Base-by-base conservation (phyloP, 2,329 filamentous ascomycete species). In the Epichloe hybrida region DNA sequence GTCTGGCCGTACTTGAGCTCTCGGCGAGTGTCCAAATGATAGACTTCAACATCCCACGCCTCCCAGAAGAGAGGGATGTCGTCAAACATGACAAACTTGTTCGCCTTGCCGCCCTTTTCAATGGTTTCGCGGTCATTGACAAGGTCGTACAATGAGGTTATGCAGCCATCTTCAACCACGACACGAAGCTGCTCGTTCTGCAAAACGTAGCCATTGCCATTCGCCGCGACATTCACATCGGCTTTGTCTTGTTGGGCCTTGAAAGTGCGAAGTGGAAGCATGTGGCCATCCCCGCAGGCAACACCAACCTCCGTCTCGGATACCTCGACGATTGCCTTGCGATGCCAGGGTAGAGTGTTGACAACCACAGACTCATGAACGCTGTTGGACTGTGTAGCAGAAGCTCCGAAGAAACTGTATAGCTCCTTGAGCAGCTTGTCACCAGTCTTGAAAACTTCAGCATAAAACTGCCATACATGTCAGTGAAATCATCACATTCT, bases 11-110 rank as follows among this genome's bases (percentile, higher is more conserved):
- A 78, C 5, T 76, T 64, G 13, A 98, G 75, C 64, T 91, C 86
- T 63, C 86, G 79, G 51, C 89, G 82, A 2, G 89, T 93, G 50
- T 94, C 82, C 27, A 97, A 78, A 61, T 98, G 93, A 70, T 84
- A 98, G 31, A 97, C 90, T 67, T 98, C 93, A 5, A 97, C 91
- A 65, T 98, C 91, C 90, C 91, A 95, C 3, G 89, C 90, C 69
- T 96, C 88, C 90, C 89, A 97, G 72, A 94, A 95, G 23, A 96
- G 77, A 21, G 90, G 90, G 69, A 97, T 96, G 69, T 98, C 93
- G 62, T 98, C 93, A 61, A 94, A 97, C 23, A 97, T 81, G 56
- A 97, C 90, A 48, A 93, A 80, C 63, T 96, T 89, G 58, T 95
- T 95, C 23, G 85, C 90, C 64, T 90, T 90, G 23, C 79, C 77